Evolutionary conservation across 2,329 filamentous ascomycete genomes (phyloP), one percentile per base, ranked within the genome.

Genomic region (Tolypocladium endophyticum): DNA sequence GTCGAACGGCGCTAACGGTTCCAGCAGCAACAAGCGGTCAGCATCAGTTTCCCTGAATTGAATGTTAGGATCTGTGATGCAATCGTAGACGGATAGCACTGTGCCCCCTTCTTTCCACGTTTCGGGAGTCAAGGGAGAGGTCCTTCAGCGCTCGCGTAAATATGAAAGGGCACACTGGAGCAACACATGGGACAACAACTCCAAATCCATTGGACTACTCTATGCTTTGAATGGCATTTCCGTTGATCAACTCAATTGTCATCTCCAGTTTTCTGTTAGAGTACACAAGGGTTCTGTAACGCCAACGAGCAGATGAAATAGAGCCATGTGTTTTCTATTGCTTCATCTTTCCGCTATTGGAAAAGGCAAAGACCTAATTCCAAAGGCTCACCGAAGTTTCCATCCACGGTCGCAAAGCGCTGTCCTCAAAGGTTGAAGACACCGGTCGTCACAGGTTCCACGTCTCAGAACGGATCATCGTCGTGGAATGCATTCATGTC

Each of bases 401-500:
- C 4, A 28, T 53, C 18, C 30, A 11, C 20, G n/a, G 20, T 12
- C n/a, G 18, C 28, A 54, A 23, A 20, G 3, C 20, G 16, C 20
- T 9, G 20, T 35, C 14, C n/a, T 9, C 20, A 33, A 30, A 35
- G 50, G 4, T 20, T 6, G 30, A 20, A 53, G 18, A 25, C n/a
- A 41, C 36, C 57, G 28, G 18, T 28, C 28, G 25, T 35, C 39
- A 35, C 23, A 8, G 16, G n/a, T 5, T 8, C 18, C 43, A 20
- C n/a, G n/a, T 5, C 35, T 60, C 58, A 63, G 57, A 68, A 64
- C 8, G 60, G 60, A 33, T 63, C 62, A 4, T 58, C 56, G 3
- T 54, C 41, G 30, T 58, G 35, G 45, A 61, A 43, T 1, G 59
- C 50, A 28, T 57, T 60, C 55, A 65, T 55, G 11, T 58, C 62